Base-by-base conservation (phyloP, 2,329 filamentous ascomycete genomes). In the Neurospora sp. region DNA sequence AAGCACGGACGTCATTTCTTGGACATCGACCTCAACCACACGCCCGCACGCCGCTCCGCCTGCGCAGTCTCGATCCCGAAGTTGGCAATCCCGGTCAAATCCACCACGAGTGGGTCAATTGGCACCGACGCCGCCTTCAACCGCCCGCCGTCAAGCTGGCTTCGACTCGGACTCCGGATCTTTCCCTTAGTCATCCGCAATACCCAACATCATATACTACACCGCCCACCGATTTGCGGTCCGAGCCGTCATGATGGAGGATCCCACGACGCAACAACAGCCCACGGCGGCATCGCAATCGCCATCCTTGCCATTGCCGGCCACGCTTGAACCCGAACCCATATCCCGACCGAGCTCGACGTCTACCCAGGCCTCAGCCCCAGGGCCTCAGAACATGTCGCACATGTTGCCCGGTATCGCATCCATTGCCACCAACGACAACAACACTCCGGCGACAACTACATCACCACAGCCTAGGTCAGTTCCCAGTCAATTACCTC, bases 341-440 rank as follows among this genome's bases (percentile, higher is more conserved):
- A 82, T 85, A 71, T 85, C 85, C 38, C 81, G 82, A 73, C 83
- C 83, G 28, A 82, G 81, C 74, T 85, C 85, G 39, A 82, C 82
- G 2, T 84, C 85, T 3, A 83, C 83, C 1, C 79, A 82, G 23
- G 80, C 79, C 19, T 82, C 83, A 17, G 67, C 11, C 8, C 67
- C 67, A 36, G 67, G 66, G 17, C 33, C 72, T n/a, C 74, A 75
- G 42, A 52, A 36, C 13, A 76, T 81, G 70, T 79, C 81, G 17
- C 84, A 86, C 28, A 40, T 43, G 58, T 77, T 86, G 46, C 80
- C 84, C 9, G 81, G 80, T 40, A 82, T 86, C 39, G 79, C 82
- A 13, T 79, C 82, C 3, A 78, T 86, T 66, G 82, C 83, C 43
- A 78, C 79, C 38, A 77, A 17, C 28, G 33, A 62, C 8, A 62